phyloP scores from a whole-genome alignment of 768 basidiomycete species.

The Amanita fuliginea region DNA sequence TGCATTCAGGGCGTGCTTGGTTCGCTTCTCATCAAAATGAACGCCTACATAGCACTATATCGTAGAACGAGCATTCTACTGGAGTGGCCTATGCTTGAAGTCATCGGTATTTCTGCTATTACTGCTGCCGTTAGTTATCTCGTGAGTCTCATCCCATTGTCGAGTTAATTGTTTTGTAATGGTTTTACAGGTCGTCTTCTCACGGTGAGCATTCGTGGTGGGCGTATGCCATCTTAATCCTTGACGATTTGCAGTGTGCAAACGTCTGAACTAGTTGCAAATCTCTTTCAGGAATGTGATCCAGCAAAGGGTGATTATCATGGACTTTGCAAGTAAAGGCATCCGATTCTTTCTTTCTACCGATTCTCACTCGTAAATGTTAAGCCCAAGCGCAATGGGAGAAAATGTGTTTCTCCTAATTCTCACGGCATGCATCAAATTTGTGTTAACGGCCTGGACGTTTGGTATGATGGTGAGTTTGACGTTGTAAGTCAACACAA shows the following conservation, averaged over 20 bases:
- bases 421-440: slow-evolving; percentile 49
- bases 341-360: not conserved
- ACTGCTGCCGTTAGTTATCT: slow-evolving; percentile 66
- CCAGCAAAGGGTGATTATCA: slow-evolving; percentile 54
- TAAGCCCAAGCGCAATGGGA: slow-evolving; percentile 52
- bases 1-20: slow-evolving; percentile 52
- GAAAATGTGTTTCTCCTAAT: slow-evolving; percentile 59
- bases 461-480: slow-evolving; percentile 63
- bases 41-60: slow-evolving; percentile 52
- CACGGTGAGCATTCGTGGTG: slow-evolving; percentile 26
- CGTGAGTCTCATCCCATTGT: slow-evolving; percentile 21
- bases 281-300: slow-evolving; percentile 78
- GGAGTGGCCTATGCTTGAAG: slow-evolving; percentile 58
- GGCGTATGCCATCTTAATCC: not conserved
- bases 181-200: slow-evolving; percentile 46
- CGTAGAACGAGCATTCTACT: slow-evolving; percentile 41
- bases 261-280: slow-evolving; percentile 73
- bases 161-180: not conserved
- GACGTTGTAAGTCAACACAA: not conserved
- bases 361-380: not conserved
- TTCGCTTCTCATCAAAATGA: slow-evolving; percentile 53
- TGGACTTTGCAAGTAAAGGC: slow-evolving; percentile 69
- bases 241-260: slow-evolving; percentile 36
- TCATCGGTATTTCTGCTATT: slow-evolving; percentile 46
- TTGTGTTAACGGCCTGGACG: slow-evolving; percentile 61